Base-by-base conservation (phyloP, 352 stramenopile species). In the Phytophthora litchii region DNA sequence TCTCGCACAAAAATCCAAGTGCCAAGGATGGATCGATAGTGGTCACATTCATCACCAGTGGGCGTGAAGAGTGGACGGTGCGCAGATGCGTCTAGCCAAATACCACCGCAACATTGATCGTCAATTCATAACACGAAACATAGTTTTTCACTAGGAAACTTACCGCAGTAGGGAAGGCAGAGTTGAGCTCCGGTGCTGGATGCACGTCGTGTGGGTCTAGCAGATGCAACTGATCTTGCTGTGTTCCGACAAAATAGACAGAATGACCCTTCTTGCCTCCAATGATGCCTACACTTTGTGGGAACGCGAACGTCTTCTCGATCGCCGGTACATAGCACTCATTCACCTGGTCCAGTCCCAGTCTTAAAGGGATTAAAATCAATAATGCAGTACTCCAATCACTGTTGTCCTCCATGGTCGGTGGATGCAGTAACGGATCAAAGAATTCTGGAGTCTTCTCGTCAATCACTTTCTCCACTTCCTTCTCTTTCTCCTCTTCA, bases 161-260 rank as follows among this genome's bases (percentile, higher is more conserved):
- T 66, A 90, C 80, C 37, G 79, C 83, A n/a, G 83, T 89, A 3
- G 83, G 83, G 45, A 91, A 91, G 36, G 65, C 83, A 57, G 65
- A 69, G 62, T 79, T 96, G 57, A 87, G 70, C 74, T 83, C 86
- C n/a, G 65, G 68, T 4, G 74, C 76, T 11, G 70, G 73, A 27
- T 90, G 78, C n/a, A 89, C 80, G 27, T 86, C 74, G 49, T 97
- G 91, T 29, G 90, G 89, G 51, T 97, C 89, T 13, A 97, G 63
- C 13, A 94, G 64, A 51, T 91, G 83, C 38, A 97, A 59, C 21
- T 86, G 81, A 54, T 91, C 74, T 4, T 86, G 80, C 57, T 96
- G 84, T 5, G 90, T 80, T 25, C 92, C 94, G 32, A 98, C 97
- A 83, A 98, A 99, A 75, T 97, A 99, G 42, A 98, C 86, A 10